A percentile compares a stretch with the other conserved stretches of the same genome.
Conservation (phyloP, 2,329 filamentous ascomycete genomes). For the Ceratocystis huliohia region DNA sequence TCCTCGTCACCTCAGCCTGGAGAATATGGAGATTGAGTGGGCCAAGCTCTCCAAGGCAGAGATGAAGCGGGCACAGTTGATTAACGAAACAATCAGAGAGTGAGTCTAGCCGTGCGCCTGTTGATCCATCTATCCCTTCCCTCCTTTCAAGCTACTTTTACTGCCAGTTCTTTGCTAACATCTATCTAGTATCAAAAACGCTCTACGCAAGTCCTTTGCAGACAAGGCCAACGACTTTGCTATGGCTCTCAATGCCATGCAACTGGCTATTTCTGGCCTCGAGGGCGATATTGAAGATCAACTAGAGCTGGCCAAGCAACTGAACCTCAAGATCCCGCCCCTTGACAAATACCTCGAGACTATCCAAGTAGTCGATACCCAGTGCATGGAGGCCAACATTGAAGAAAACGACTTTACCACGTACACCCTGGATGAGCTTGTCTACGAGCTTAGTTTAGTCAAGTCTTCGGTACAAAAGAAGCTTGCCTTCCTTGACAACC, state of each 20-base stretch:
- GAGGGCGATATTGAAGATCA: slow-evolving; percentile 97
- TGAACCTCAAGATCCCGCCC: slow-evolving; percentile 74
- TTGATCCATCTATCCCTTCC: background rate
- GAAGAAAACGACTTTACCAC: slow-evolving; percentile 99
- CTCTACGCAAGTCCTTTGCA: slow-evolving; percentile 79
- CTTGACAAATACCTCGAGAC: slow-evolving; percentile 84
- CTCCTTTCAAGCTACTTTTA: background rate
- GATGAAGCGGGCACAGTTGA: slow-evolving; percentile 77
- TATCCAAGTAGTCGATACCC: slow-evolving; percentile 72
- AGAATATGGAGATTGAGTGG: slow-evolving; percentile 76
- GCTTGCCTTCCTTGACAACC: slow-evolving; percentile 90
- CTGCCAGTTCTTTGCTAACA: background rate
- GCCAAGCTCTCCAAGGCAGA: slow-evolving; percentile 65
- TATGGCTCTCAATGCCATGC: slow-evolving; percentile 84
- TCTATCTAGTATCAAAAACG: slow-evolving; percentile 69
- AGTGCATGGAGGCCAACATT: slow-evolving; percentile 93
- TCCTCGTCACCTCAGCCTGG: slow-evolving; percentile 67
- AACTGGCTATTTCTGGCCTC: slow-evolving; percentile 86
- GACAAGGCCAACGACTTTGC: slow-evolving; percentile 99
- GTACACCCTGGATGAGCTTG: slow-evolving; percentile 92
- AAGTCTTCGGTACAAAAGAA: slow-evolving; percentile 92
- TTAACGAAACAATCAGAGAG: slow-evolving; percentile 97
- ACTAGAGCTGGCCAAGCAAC: slow-evolving; percentile 68
- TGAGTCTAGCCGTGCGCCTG: slow-evolving; percentile 31
- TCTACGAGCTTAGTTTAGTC: slow-evolving; percentile 84